Evolutionary conservation across 306 rosid genomes (phyloP), one percentile per base, ranked within the genome.

Genomic region (peach (Prunus persica)): DNA sequence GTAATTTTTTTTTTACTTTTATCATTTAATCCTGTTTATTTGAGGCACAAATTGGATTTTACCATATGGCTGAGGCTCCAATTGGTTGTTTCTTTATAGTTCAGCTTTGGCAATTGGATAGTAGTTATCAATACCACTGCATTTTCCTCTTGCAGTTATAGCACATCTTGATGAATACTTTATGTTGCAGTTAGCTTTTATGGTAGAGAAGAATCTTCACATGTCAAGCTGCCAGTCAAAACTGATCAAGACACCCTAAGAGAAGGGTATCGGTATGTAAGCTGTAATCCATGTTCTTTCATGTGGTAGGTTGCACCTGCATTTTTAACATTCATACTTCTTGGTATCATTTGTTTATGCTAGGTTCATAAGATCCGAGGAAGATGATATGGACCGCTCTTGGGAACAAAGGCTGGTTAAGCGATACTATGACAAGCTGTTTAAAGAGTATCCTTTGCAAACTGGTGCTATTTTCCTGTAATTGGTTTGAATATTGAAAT

Each of bases 361-460:
- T 65, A 93, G 98, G 87, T 94, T 94, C 83, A 92, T 92, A 80
- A 93, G 98, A 76, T 86, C 93, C 0, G 96, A 91, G 85, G 97
- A 92, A 88, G 98, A 92, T 90, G 97, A 92, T 64, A 76, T 85
- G 96, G 67, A 95, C 85, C 84, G 84, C 64, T 94, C 98, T 54
- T 90, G 98, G 98, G 98, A 90, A 82, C 98, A 92, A 86, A 89
- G 93, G 95, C 91, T 95, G 79, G 98, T 95, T 77, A 95, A 90
- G 87, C 93, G 92, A 64, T 95, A 92, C 82, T 90, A 92, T 85
- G 93, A 88, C 47, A 92, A 95, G 86, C 96, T 92, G 85, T 95
- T 92, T 79, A 92, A 95, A 83, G 98, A 95, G 98, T 95, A 95
- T 92, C 98, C 96, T 92, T 83, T 70, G 63, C 55, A 64, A 74